Evolutionary conservation across 352 stramenopile genomes (phyloP), one percentile per base, ranked within the genome.

Genomic region (Pythium insidiosum): DNA sequence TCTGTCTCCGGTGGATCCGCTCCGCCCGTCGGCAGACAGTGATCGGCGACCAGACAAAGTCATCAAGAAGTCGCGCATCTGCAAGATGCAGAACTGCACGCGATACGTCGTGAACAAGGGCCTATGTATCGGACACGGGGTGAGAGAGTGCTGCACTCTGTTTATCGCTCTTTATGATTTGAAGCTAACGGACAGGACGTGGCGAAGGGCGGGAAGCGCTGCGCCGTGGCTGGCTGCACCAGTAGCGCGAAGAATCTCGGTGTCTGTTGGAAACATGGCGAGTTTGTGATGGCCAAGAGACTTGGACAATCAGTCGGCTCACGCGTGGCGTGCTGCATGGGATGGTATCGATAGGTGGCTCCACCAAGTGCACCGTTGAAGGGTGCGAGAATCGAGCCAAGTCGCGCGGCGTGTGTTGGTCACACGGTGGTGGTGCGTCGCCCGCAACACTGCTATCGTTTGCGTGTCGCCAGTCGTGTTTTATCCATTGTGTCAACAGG

Each of bases 241-340:
- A 84, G 68, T 50, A 84, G 73, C 56, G 74, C 74, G 51, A 88
- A 90, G 64, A 75, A 83, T 61, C 67, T 75, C 38, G 73, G 73
- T 10, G 60, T 83, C 18, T 88, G 78, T 43, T 88, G 75, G 78
- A 85, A 85, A 33, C 78, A 88, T 50, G 73, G 75, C 82, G n/a
- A 34, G 28, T 33, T 9, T 13, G 9, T 33, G n/a, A 33, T 33
- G 28, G 28, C 9, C 28, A 33, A 33, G n/a, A n/a, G n/a, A n/a
- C n/a, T n/a, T n/a, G n/a, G n/a, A n/a, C n/a, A n/a, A n/a, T n/a
- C n/a, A n/a, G n/a, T n/a, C n/a, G n/a, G n/a, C n/a, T n/a, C n/a
- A n/a, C n/a, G n/a, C n/a, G n/a, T n/a, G n/a, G n/a, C n/a, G n/a
- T n/a, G n/a, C n/a, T n/a, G n/a, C n/a, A n/a, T n/a, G n/a, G n/a